These are phyloP conservation scores for Cryptosporidium muris DNA, from an alignment of 169 alveolate genomes.

Conservation along the genomic window DNA sequence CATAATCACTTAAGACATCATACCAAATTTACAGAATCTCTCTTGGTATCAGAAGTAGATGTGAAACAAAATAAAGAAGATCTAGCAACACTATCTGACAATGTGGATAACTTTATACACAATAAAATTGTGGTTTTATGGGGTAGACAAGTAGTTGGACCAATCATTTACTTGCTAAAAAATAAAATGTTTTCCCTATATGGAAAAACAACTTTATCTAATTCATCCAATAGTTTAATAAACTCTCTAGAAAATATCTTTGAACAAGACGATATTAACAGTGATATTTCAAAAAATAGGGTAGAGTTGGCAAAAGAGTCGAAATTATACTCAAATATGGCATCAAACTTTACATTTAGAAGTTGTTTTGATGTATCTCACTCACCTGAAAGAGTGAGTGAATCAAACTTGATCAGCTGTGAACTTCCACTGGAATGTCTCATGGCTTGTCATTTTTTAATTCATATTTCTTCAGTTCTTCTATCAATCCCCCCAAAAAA, in stretches of 20 bases:
- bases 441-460: conserved; percentile 58
- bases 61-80: conserved; percentile 25
- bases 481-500: conserved; percentile 18
- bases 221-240: too few relatives aligned
- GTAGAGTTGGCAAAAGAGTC: not conserved
- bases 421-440: conserved; percentile 21
- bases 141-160: conserved; percentile 69
- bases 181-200: conserved; percentile 1
- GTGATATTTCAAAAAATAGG: not conserved
- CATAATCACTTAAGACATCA: conserved; percentile 44
- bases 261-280: not conserved
- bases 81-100: conserved; percentile 8
- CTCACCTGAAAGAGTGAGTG: too few relatives aligned
- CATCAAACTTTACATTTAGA: too few relatives aligned
- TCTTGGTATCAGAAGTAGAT: not conserved
- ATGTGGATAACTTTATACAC: conserved; percentile 23
- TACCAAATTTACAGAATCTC: conserved; percentile 54
- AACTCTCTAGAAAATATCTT: too few relatives aligned
- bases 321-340: not conserved
- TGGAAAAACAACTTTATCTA: too few relatives aligned
- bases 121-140: conserved; percentile 44
- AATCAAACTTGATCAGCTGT: too few relatives aligned
- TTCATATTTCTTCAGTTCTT: conserved; percentile 47
- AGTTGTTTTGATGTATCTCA: too few relatives aligned
- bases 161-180: conserved; percentile 36